Percentiles rank a stretch among this genome's conserved stretches.
These are phyloP conservation scores for Lactarius indigo DNA, from an alignment of 768 basidiomycete species.

Conservation along the genomic window DNA sequence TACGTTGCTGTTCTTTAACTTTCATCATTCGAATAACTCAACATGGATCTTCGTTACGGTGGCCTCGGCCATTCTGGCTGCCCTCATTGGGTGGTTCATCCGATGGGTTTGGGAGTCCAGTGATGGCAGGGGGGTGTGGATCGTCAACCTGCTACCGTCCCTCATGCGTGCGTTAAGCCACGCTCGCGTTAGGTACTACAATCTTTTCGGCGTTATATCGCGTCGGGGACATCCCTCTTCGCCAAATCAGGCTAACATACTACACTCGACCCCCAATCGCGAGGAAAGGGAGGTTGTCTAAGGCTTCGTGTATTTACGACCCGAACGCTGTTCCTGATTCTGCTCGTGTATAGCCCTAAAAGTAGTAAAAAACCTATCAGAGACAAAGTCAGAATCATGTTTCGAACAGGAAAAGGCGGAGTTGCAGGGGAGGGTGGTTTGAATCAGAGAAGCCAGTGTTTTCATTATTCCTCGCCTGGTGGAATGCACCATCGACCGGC, in stretches of 20 bases:
- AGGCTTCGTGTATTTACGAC: neutral
- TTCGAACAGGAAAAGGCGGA: neutral
- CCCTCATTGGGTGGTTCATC: neutral
- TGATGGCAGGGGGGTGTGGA: neutral
- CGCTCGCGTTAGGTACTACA: too few relatives aligned
- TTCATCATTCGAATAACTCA: neutral
- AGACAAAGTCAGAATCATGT: conserved; percentile 3
- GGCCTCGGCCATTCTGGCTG: too few relatives aligned
- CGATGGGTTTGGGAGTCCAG: neutral
- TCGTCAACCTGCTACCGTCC: neutral
- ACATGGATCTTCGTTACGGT: conserved; percentile 3
- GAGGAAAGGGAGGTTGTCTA: neutral
- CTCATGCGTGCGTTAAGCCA: neutral
- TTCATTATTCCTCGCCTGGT: conserved; percentile 22
- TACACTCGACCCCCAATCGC: neutral
- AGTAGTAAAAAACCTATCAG: conserved; percentile 1
- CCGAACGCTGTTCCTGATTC: neutral
- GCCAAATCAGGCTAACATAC: too few relatives aligned
- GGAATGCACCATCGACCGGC: conserved; percentile 8
- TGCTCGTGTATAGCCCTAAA: neutral
- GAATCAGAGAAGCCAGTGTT: conserved; percentile 27
- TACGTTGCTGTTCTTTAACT: conserved; percentile 7
- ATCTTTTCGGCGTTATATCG: neutral
- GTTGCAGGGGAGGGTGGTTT: neutral
- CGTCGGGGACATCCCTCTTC: neutral